phyloP scores from a whole-genome alignment of 176 grass and related monocot genomes.

The Carex parvula region DNA sequence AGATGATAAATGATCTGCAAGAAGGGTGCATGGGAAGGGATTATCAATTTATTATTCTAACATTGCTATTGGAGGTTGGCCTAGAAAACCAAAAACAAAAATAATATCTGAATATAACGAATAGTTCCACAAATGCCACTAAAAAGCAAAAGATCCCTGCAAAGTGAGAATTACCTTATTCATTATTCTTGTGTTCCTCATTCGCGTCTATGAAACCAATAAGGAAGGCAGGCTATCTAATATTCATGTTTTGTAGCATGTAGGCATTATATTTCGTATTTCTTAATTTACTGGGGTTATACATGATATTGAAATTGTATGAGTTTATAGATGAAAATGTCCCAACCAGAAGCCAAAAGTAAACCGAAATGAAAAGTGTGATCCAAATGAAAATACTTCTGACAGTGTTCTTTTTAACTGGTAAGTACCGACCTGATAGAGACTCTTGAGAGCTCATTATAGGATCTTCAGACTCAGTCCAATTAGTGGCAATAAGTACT shows the following conservation, averaged over 20 bases:
- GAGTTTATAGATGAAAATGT: conserved; percentile 1
- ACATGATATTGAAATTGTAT: background rate
- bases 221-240: background rate
- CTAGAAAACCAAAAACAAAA: conserved; percentile 2
- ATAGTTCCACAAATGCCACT: background rate
- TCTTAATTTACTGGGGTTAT: background rate
- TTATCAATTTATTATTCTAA: conserved; percentile 29
- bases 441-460: conserved; percentile 40
- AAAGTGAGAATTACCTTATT: background rate
- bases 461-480: conserved; percentile 47
- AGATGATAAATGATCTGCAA: conserved; percentile 61
- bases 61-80: background rate
- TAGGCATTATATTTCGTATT: background rate
- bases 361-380: background rate
- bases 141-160: background rate
- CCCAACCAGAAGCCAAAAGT: conserved; percentile 5
- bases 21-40: background rate
- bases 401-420: background rate
- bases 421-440: conserved; percentile 55
- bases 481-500: conserved; percentile 62
- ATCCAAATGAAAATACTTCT: background rate
- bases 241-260: background rate
- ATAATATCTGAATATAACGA: background rate
- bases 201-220: background rate
- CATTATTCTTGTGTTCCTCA: background rate